Evolutionary conservation across 306 rosid genomes (phyloP).

Genomic region (Fagus sylvatica): DNA sequence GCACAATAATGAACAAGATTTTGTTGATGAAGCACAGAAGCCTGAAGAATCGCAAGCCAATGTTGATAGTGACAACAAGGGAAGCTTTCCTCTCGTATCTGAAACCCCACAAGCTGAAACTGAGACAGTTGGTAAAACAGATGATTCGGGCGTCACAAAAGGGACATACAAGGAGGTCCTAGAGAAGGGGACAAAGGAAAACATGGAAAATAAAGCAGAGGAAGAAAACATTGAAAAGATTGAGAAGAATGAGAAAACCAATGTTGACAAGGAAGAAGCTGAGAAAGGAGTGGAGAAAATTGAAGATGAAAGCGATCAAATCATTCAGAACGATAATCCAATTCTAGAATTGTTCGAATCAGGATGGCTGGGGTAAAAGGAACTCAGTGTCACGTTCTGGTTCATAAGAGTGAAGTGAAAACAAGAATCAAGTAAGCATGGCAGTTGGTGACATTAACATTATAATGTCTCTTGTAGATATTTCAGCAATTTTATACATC

Average conservation of each 20-base stretch:
- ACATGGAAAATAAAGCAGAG: not conserved
- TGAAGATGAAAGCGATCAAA: conserved; percentile 17
- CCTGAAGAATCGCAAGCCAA: conserved; percentile 5
- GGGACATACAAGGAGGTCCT: conserved; percentile 38
- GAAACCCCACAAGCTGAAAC: conserved; percentile 26
- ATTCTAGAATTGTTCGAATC: conserved; percentile 65
- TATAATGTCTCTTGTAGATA: not conserved
- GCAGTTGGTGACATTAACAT: too few relatives aligned
- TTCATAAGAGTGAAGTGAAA: not conserved
- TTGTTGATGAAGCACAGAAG: conserved; percentile 6
- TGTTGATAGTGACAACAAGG: conserved; percentile 1
- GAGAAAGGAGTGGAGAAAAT: conserved; percentile 14
- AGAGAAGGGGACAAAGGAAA: conserved; percentile 34
- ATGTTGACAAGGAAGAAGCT: not conserved
- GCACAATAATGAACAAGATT: not conserved
- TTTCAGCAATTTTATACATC: not conserved
- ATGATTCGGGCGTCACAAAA: conserved; percentile 21
- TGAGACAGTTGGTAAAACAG: conserved; percentile 12
- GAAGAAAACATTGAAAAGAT: conserved; percentile 4
- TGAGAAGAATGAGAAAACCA: not conserved
- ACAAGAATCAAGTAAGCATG: not conserved
- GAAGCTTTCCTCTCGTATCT: conserved; percentile 29
- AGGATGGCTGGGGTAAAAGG: conserved; percentile 44
- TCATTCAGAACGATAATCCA: conserved; percentile 27
- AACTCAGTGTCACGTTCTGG: not conserved